Conservation (phyloP, 345 rosid species). For the Pugionium dolabratum region DNA sequence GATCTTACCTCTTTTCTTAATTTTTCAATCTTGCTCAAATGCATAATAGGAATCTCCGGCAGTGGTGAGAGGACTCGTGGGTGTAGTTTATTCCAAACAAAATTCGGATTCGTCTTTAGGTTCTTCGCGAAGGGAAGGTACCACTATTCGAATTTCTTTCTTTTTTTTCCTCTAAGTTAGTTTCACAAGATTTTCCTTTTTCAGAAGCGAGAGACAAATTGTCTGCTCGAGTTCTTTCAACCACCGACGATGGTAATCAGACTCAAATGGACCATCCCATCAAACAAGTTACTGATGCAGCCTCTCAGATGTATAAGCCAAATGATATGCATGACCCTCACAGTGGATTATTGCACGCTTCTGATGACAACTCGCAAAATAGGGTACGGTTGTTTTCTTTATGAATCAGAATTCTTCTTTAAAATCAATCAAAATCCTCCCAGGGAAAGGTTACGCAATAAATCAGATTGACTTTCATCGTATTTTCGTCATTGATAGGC, state of each 20-base stretch:
- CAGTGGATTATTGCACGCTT: constrained; percentile 9
- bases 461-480: constrained; percentile 4
- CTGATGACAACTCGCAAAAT: constrained; percentile 23
- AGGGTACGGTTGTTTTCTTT: constrained; percentile 37
- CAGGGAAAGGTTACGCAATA: neutral
- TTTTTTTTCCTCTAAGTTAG: neutral
- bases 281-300: constrained; percentile 51
- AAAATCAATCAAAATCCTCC: neutral
- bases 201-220: constrained; percentile 57
- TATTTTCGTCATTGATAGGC: neutral
- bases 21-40: constrained; percentile 21
- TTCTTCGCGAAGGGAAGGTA: constrained; percentile 43
- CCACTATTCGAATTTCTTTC: constrained; percentile 4
- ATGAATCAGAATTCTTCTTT: neutral
- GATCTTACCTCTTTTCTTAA: constrained; percentile 20
- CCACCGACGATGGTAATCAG: constrained; percentile 52
- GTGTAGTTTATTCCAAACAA: constrained; percentile 56
- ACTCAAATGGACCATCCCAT: constrained; percentile 51
- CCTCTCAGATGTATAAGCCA: constrained; percentile 17
- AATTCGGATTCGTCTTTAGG: constrained; percentile 18
- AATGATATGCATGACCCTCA: constrained; percentile 9
- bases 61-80: constrained; percentile 52
- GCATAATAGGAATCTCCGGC: constrained; percentile 55
- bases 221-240: constrained; percentile 71
- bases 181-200: constrained; percentile 36